Evolutionary conservation across 2,329 filamentous ascomycete genomes (phyloP), one percentile per base, ranked within the genome.

Genomic region (Claviceps quebecensis): DNA sequence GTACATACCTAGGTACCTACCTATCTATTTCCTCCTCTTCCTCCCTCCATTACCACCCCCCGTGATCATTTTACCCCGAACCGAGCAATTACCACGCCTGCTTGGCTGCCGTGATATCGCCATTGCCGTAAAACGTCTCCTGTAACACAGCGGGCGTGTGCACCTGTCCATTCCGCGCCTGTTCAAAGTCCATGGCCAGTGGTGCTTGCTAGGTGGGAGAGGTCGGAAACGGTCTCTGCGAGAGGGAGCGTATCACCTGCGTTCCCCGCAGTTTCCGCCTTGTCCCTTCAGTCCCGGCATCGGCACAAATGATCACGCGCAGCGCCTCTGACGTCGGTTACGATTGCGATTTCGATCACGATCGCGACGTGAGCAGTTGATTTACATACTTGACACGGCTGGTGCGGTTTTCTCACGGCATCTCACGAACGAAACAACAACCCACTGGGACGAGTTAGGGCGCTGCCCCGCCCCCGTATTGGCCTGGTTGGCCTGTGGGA

Each of bases 211-310:
- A 78, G 71, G 61, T 65, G 68, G 65, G 63, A 67, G 47, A 78
- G 71, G 62, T 65, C 68, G 65, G 63, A 67, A 51, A 67, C 72
- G 72, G 73, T 74, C 73, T 72, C 74, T 75, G 72, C 75, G 74
- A 71, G 73, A 73, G 75, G 74, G 73, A 75, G 55, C 50, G 49
- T 53, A 17, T 52, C 52, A 49, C 29, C 29, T 52, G 67, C 66
- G 61, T 72, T 74, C 72, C 75, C 75, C 75, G 75, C 75, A 76
- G 72, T 72, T 72, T 72, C 72, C 65, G 71, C 59, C 65, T 59
- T 14, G 45, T 51, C 49, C 53, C 51, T 53, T 60, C 58, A 48
- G 19, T 17, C 36, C 52, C 49, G 46, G 47, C 52, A 47, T 49
- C 49, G 49, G 52, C 44, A 45, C 52, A 47, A 49, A 54, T 51